Conservation (phyloP, 805 yeast species). For the Candida glaebosa region DNA sequence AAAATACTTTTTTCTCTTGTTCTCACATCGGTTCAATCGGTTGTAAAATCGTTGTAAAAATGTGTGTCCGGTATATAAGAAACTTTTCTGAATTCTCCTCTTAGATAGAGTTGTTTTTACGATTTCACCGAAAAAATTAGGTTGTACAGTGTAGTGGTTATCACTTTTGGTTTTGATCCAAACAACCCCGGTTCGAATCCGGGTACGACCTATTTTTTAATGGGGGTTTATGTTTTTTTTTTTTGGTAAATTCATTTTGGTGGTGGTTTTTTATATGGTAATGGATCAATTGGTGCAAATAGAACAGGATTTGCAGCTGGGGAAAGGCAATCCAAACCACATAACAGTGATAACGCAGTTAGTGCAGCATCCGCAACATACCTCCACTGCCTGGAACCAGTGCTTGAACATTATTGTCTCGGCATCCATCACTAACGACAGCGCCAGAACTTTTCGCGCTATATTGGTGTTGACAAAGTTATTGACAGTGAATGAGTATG, state of each 20-base stretch:
- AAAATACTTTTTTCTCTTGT: too few species aligned
- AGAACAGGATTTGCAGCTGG: constrained; percentile 2
- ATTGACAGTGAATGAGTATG: not conserved
- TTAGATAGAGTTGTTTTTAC: too few species aligned
- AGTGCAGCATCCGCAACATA: not conserved
- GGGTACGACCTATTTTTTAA: constrained; percentile 49
- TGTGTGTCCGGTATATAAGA: too few species aligned
- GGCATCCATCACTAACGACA: not conserved
- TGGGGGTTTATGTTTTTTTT: too few species aligned
- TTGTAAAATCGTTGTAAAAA: too few species aligned
- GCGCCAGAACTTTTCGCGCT: constrained; percentile 1
- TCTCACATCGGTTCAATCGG: too few species aligned
- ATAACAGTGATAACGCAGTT: not conserved
- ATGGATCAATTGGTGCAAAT: constrained; percentile 1
- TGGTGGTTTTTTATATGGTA: not conserved
- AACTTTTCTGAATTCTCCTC: too few species aligned
- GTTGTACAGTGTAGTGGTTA: constrained; percentile 65
- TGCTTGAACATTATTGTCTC: constrained; percentile 1
- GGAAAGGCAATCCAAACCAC: not conserved
- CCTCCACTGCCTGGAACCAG: not conserved
- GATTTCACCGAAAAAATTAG: constrained; percentile 6
- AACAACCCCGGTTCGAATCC: constrained; percentile 84
- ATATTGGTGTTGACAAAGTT: constrained; percentile 1
- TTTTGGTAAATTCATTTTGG: not conserved
- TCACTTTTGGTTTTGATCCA: constrained; percentile 82